Evolutionary conservation across 1,284 basidiomycete genomes (phyloP).

Genomic region (Cryptococcus sp.): DNA sequence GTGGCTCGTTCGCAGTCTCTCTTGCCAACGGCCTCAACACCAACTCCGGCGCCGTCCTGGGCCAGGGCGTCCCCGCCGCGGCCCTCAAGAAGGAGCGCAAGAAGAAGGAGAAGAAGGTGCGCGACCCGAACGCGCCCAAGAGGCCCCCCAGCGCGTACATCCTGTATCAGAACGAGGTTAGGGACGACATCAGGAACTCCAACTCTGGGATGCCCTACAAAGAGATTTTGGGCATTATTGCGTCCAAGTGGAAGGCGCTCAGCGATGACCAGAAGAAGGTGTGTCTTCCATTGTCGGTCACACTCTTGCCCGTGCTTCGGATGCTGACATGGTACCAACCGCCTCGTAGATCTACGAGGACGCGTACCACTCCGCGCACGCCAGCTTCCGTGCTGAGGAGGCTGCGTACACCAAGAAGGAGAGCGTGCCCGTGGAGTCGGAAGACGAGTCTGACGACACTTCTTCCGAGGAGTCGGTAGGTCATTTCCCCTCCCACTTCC

Average conservation of each 20-base stretch:
- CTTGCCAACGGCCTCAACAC: conserved; percentile 11
- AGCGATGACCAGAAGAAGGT: conserved; percentile 69
- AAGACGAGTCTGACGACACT: conserved; percentile 13
- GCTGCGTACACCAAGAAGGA: conserved; percentile 26
- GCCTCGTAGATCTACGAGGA: conserved; percentile 28
- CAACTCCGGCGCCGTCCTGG: conserved; percentile 8
- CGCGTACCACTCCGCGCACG: conserved; percentile 26
- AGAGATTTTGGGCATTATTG: conserved; percentile 69
- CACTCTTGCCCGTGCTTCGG: neutral
- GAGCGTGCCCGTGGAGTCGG: neutral
- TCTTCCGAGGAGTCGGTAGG: conserved; percentile 17
- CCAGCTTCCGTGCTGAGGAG: conserved; percentile 24
- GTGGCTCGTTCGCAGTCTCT: conserved; percentile 13
- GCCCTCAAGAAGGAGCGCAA: conserved; percentile 25
- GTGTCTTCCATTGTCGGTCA: conserved; percentile 22
- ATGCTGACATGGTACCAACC: neutral
- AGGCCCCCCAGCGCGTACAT: conserved; percentile 92
- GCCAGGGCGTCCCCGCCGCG: conserved; percentile 19
- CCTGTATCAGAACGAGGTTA: conserved; percentile 89
- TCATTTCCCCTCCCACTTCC: neutral
- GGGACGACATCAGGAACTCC: conserved; percentile 57
- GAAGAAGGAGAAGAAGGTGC: conserved; percentile 54
- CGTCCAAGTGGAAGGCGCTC: conserved; percentile 71
- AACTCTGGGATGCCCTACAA: conserved; percentile 66
- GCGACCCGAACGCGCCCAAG: conserved; percentile 92